A percentile compares a stretch with the other conserved stretches of the same genome.
Evolutionary conservation across 2,329 filamentous ascomycete species (phyloP).

Genomic region (Bipolaris bicolor): DNA sequence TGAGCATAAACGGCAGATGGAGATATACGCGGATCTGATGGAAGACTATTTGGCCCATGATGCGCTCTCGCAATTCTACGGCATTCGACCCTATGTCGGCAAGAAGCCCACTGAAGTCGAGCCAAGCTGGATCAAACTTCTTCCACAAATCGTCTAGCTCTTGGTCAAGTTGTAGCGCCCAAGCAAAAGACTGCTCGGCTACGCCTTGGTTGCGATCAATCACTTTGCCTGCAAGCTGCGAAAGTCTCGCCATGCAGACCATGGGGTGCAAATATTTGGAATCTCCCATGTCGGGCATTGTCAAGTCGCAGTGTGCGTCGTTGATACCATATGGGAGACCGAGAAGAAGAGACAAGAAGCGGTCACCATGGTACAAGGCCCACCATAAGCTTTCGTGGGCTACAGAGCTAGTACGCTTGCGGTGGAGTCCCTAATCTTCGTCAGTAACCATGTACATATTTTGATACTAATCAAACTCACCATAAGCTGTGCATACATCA

Average conservation of each 20-base stretch:
- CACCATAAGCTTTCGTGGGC: conserved; percentile 51
- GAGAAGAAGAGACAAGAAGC: conserved; percentile 60
- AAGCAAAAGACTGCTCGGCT: conserved; percentile 44
- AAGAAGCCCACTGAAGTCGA: conserved; percentile 42
- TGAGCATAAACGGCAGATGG: conserved; percentile 55
- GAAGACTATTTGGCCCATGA: conserved; percentile 53
- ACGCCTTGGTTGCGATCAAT: conserved; percentile 53
- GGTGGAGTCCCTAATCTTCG: conserved; percentile 44
- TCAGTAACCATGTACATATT: conserved; percentile 18
- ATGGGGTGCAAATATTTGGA: conserved; percentile 40
- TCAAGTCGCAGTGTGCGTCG: conserved; percentile 49
- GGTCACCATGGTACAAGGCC: conserved; percentile 53
- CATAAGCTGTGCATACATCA: conserved; percentile 61
- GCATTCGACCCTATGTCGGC: conserved; percentile 41
- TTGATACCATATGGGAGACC: conserved; percentile 58
- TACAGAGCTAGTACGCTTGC: conserved; percentile 42
- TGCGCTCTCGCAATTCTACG: conserved; percentile 45
- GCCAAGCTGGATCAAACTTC: conserved; percentile 48
- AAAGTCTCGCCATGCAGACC: conserved; percentile 44
- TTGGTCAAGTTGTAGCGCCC: conserved; percentile 52
- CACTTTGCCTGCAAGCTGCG: conserved; percentile 51
- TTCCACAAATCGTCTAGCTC: conserved; percentile 50
- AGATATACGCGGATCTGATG: conserved; percentile 55
- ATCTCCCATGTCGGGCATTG: conserved; percentile 32
- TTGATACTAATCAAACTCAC: conserved; percentile 38